Evolutionary conservation across 495 filamentous ascomycete genomes (phyloP), one percentile per base, ranked within the genome.

Genomic region (Podospora pseudocomata): DNA sequence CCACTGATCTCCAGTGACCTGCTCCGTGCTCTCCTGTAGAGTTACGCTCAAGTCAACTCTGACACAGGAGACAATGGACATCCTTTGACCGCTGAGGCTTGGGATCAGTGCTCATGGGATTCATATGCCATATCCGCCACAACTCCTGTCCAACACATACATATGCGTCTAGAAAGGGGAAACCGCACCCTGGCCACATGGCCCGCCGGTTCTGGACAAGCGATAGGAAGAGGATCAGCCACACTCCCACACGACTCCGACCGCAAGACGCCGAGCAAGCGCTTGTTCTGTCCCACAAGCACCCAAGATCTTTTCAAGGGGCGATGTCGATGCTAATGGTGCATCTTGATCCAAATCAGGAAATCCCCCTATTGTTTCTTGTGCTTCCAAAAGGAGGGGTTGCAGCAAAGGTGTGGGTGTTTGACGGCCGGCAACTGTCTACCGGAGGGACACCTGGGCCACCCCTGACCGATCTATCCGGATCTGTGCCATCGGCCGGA

Each of bases 181-280:
- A 67, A 62, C 9, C 13, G 6, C 9, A 60, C 66, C 66, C 66
- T 23, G 49, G 49, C 28, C 28, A 4, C 44, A 18, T 4, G n/a
- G 20, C 64, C 53, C 30, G 19, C 56, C 19, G 49, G 3, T 16
- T 26, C 11, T 58, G 55, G 16, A 26, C 55, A 56, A 64, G 49
- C 54, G 59, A 69, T 69, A 65, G 57, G 67, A 64, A 27, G 53
- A 70, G 53, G 60, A 34, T 23, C 59, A 59, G 59, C 58, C 67
- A 68, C 61, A 64, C 64, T n/a, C 58, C 60, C 39, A 49, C 39
- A 49, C 39, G 15, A 56, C 54, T 27, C 44, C 16, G 26, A 49
- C 55, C 53, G 9, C 34, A 39, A 56, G 34, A 28, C 18, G 54
- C 28, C 62, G 27, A 65, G 20, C 34, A 49, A 13, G 27, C 20